Base-by-base conservation (phyloP, 306 rosid genomes). In the Aeschynomene evenia region DNA sequence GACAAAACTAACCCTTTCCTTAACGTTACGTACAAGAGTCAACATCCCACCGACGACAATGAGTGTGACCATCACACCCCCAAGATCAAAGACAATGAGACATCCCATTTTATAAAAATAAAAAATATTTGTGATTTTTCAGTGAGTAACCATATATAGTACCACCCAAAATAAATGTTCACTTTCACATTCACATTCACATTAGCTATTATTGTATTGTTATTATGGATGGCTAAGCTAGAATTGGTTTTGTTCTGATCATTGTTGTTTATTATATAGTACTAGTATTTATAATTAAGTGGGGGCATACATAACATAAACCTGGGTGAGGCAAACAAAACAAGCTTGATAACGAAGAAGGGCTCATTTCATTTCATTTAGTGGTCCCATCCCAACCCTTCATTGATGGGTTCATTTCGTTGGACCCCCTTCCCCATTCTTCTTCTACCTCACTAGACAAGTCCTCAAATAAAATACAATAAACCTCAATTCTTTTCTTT, bases 381-480 rank as follows among this genome's bases (percentile, higher is more conserved):
- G 56, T 61, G 77, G 78, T 61, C 60, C 83, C 80, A 72, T n/a
- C n/a, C 60, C 80, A 78, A 79, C 80, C n/a, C n/a, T n/a, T 73
- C 80, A 88, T 75, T 77, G 60, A 65, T 48, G 77, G 85, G 18
- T 70, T 51, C 33, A 0, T 62, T 62, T n/a, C 7, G 18, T 8
- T 60, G 10, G 40, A 14, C 9, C 43, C 43, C 43, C 3, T 33
- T 33, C 10, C 13, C 40, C 40, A 34, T 37, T 9, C 4, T 2
- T 9, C 31, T 24, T 2, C 51, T 2, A 33, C 19, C 21, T 52
- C 26, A 40, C 11, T 53, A 20, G 62, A 33, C 16, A 23, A 21
- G 15, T n/a, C n/a, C n/a, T n/a, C n/a, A n/a, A n/a, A n/a, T n/a
- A n/a, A n/a, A n/a, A n/a, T n/a, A n/a, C n/a, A n/a, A n/a, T n/a